Conservation (phyloP, 495 filamentous ascomycete genomes). For the Trichoderma gamsii region DNA sequence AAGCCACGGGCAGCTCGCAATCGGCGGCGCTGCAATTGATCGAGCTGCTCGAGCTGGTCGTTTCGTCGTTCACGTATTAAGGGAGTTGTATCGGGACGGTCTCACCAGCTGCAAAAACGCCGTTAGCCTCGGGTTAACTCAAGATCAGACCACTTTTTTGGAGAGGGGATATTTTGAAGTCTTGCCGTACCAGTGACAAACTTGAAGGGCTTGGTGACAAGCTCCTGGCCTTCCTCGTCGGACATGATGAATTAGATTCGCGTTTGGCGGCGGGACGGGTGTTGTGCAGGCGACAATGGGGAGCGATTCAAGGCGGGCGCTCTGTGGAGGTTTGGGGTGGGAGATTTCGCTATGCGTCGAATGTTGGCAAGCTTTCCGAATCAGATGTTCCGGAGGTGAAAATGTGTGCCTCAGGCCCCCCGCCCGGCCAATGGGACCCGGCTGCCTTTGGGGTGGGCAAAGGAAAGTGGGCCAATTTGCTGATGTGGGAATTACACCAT, state of each 20-base stretch:
- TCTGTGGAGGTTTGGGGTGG: neutral
- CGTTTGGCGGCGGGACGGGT: neutral
- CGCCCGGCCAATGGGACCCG: conserved; percentile 1
- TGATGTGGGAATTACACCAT: conserved; percentile 15
- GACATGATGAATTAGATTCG: conserved; percentile 54
- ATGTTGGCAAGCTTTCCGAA: conserved; percentile 10
- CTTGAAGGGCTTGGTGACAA: conserved; percentile 99
- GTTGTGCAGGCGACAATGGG: conserved; percentile 5
- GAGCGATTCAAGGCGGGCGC: neutral
- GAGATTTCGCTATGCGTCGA: conserved; percentile 9
- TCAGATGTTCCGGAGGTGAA: conserved; percentile 11
- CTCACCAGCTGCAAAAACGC: conserved; percentile 44
- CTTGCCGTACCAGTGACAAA: conserved; percentile 83
- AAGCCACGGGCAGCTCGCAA: neutral
- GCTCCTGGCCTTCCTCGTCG: conserved; percentile 67
- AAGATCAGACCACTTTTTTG: conserved; percentile 32
- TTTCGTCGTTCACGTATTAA: conserved; percentile 19
- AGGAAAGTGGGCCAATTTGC: conserved; percentile 2
- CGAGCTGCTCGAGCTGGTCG: neutral
- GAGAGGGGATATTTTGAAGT: conserved; percentile 25
- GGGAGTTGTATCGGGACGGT: conserved; percentile 15
- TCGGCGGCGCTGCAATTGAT: neutral
- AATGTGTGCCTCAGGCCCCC: conserved; percentile 13
- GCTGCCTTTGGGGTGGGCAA: neutral
- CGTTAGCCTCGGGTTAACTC: conserved; percentile 23